phyloP scores from a whole-genome alignment of 2,329 filamentous ascomycete genomes.

The Fusarium sp. region DNA sequence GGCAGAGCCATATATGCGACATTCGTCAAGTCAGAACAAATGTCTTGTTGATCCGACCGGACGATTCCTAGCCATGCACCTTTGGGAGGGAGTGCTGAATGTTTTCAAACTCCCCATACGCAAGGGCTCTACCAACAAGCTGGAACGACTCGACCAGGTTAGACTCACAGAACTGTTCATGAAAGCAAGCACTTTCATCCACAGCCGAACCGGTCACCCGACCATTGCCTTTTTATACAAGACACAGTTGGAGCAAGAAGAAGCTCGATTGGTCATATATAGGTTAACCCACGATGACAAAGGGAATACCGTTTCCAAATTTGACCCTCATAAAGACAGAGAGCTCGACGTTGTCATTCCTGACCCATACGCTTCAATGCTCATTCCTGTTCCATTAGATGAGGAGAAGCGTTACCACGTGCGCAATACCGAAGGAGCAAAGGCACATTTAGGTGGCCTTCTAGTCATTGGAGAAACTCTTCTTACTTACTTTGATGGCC shows the following conservation, averaged over 20 bases:
- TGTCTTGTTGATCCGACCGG: constrained; percentile 86
- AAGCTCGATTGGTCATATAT: constrained; percentile 68
- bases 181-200: constrained; percentile 65
- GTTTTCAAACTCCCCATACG: constrained; percentile 61
- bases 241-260: constrained; percentile 59
- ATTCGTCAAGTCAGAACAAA: constrained; percentile 84
- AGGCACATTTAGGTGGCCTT: constrained; percentile 73
- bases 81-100: constrained; percentile 69
- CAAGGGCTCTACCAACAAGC: constrained; percentile 55
- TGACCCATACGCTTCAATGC: constrained; percentile 66
- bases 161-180: constrained; percentile 69
- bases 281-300: constrained; percentile 67
- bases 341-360: constrained; percentile 63
- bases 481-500: constrained; percentile 85
- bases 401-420: constrained; percentile 69
- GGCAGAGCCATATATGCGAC: constrained; percentile 71
- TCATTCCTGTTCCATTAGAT: constrained; percentile 70
- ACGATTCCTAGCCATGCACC: constrained; percentile 64
- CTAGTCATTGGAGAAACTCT: constrained; percentile 83
- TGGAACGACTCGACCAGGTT: constrained; percentile 64
- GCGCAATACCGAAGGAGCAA: constrained; percentile 62
- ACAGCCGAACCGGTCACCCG: constrained; percentile 67
- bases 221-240: constrained; percentile 69
- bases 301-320: constrained; percentile 62
- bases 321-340: constrained; percentile 65